Conservation (phyloP, 352 stramenopile species). For the Globisporangium nunn region DNA sequence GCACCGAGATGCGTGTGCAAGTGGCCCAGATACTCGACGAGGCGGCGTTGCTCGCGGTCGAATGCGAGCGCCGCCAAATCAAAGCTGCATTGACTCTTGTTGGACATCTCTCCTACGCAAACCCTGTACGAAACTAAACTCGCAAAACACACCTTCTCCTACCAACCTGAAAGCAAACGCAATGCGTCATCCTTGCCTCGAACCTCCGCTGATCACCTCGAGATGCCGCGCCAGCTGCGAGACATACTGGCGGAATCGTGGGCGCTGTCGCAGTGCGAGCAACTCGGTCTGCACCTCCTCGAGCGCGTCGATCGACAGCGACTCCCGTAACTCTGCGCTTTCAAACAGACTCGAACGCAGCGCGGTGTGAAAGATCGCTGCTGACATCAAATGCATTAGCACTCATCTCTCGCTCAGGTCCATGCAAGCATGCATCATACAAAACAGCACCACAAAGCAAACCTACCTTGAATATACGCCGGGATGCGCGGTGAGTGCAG, state of each 20-base stretch:
- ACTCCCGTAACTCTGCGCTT: conserved; percentile 7
- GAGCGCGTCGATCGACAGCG: conserved; percentile 12
- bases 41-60: too few species aligned
- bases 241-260: conserved; percentile 58
- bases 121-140: too few species aligned
- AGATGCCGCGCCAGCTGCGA: conserved; percentile 17
- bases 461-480: conserved; percentile 28
- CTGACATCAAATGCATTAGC: not conserved
- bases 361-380: conserved; percentile 29
- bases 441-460: not conserved
- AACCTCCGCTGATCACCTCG: not conserved
- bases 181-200: too few species aligned
- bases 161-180: too few species aligned
- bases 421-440: not conserved
- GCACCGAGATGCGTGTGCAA: too few species aligned
- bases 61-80: too few species aligned
- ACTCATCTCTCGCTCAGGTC: too few species aligned
- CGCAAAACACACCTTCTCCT: too few species aligned
- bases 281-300: conserved; percentile 31
- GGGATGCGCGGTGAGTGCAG: conserved; percentile 55
- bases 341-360: conserved; percentile 10
- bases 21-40: too few species aligned
- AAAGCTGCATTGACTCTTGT: too few species aligned
- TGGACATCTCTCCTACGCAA: too few species aligned
- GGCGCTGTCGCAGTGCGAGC: conserved; percentile 27